phyloP scores from a whole-genome alignment of 106 monocot species.

The Narthecium ossifragum region DNA sequence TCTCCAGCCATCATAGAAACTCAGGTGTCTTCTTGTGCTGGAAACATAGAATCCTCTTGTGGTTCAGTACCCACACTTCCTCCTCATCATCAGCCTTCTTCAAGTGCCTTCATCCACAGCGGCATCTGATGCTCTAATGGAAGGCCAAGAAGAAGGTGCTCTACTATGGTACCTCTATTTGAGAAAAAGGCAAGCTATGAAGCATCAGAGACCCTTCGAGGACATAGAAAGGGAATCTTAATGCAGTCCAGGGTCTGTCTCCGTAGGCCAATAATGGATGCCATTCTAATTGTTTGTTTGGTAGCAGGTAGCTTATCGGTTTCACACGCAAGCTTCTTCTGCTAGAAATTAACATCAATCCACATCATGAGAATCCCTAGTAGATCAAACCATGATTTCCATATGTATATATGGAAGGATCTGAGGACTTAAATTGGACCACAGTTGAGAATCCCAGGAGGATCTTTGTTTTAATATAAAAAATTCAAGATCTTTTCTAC shows the following conservation, averaged over 20 bases:
- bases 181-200: neutral
- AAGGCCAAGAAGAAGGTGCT: too few species aligned
- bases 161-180: too few species aligned
- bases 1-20: neutral
- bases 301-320: neutral
- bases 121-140: too few species aligned
- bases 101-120: too few species aligned
- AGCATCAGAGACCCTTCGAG: neutral
- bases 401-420: neutral
- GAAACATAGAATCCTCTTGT: too few species aligned
- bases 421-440: neutral
- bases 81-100: too few species aligned
- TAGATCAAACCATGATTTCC: too few species aligned
- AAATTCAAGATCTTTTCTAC: too few species aligned
- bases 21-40: neutral
- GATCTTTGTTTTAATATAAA: too few species aligned
- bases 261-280: neutral
- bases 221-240: neutral
- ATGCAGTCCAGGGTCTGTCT: neutral
- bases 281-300: slow-evolving; percentile 3
- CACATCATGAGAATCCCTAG: too few species aligned
- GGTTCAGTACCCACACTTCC: too few species aligned
- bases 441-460: neutral
- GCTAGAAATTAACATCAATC: neutral
- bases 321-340: neutral